Percentiles rank a stretch among this genome's conserved stretches.
phyloP scores from a whole-genome alignment of 495 filamentous ascomycete species.

The Lophium mytilinum region DNA sequence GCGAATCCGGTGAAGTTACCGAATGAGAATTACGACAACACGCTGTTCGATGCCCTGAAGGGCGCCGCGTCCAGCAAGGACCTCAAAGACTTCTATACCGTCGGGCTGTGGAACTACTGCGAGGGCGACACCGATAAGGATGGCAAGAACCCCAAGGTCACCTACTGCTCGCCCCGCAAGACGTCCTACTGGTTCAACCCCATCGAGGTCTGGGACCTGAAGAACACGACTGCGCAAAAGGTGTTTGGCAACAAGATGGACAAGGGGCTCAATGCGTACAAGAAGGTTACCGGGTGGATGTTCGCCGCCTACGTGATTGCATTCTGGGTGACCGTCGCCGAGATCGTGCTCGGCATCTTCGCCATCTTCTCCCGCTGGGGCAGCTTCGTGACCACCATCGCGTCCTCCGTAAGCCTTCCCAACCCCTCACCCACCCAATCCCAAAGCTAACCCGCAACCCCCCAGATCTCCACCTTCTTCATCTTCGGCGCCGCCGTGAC shows the following conservation, averaged over 20 bases:
- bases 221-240: slow-evolving; percentile 41
- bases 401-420: slow-evolving; percentile 48
- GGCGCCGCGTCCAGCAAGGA: slow-evolving; percentile 22
- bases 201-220: slow-evolving; percentile 52
- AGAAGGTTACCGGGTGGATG: slow-evolving; percentile 70
- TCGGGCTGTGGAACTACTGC: slow-evolving; percentile 87
- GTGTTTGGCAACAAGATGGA: slow-evolving; percentile 55
- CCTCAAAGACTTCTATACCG: slow-evolving; percentile 69
- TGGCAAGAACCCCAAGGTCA: slow-evolving; percentile 42
- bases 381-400: slow-evolving; percentile 69
- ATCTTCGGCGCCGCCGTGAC: slow-evolving; percentile 44
- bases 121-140: slow-evolving; percentile 45
- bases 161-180: slow-evolving; percentile 49
- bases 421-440: slow-evolving; percentile 32
- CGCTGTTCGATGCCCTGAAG: slow-evolving; percentile 28
- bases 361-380: slow-evolving; percentile 62
- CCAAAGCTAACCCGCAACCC: slow-evolving; percentile 22
- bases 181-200: slow-evolving; percentile 72
- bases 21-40: slow-evolving; percentile 23
- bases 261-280: slow-evolving; percentile 61
- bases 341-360: slow-evolving; percentile 61
- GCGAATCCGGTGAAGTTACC: slow-evolving; percentile 7
- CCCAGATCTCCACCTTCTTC: slow-evolving; percentile 39
- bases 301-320: slow-evolving; percentile 62
- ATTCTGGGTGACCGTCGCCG: slow-evolving; percentile 59